These are phyloP conservation scores for Polygonum aviculare DNA, from an alignment of 148 eudicot species.

Conservation along the genomic window DNA sequence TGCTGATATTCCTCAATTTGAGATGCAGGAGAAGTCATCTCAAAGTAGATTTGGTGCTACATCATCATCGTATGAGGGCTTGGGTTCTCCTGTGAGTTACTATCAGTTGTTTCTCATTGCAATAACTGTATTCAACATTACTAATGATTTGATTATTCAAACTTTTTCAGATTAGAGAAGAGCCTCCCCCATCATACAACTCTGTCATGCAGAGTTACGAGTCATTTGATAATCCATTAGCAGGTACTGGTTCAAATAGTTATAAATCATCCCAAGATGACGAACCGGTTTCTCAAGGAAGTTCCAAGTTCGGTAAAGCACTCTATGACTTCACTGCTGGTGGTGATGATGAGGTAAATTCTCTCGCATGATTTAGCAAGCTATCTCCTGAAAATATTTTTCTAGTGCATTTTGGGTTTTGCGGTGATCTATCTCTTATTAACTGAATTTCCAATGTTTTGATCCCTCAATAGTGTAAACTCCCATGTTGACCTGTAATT, in stretches of 20 bases:
- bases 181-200: conserved; percentile 72
- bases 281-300: conserved; percentile 51
- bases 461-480: not conserved
- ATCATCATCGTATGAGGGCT: conserved; percentile 44
- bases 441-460: not conserved
- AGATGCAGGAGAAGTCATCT: conserved; percentile 55
- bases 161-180: conserved; percentile 77
- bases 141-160: conserved; percentile 17
- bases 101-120: not conserved
- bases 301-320: conserved; percentile 60
- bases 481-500: not conserved
- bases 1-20: not conserved
- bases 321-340: conserved; percentile 98
- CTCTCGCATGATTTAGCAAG: not conserved
- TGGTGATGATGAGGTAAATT: conserved; percentile 91
- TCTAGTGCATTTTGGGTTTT: not conserved
- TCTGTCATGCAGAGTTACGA: conserved; percentile 58
- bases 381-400: not conserved
- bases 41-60: conserved; percentile 44
- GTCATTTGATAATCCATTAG: conserved; percentile 90
- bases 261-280: conserved; percentile 68
- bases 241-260: conserved; percentile 62
- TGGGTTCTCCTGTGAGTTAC: conserved; percentile 62
- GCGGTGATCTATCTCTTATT: not conserved
- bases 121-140: not conserved